Evolutionary conservation across 352 stramenopile genomes (phyloP).

Genomic region (Pythium oligandrum): DNA sequence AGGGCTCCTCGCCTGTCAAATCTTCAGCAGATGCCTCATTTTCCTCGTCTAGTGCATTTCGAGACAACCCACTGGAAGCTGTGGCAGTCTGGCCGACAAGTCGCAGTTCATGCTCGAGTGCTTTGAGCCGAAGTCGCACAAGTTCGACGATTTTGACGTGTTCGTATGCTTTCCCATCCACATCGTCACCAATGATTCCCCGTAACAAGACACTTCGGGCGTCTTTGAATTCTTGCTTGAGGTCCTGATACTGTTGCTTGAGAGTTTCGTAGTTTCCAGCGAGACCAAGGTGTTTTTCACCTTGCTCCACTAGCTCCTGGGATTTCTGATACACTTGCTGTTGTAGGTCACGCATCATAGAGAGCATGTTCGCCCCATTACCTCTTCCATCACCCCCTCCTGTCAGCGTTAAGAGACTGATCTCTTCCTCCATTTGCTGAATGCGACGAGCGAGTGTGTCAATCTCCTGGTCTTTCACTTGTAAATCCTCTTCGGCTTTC

Average conservation of each 20-base stretch:
- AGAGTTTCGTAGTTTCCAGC: conserved; percentile 36
- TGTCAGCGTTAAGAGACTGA: conserved; percentile 38
- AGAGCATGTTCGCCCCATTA: conserved; percentile 11
- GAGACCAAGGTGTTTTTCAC: conserved; percentile 59
- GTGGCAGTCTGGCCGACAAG: conserved; percentile 27
- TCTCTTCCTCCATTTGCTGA: conserved; percentile 42
- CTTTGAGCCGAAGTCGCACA: conserved; percentile 63
- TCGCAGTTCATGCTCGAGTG: conserved; percentile 47
- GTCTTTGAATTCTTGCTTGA: conserved; percentile 47
- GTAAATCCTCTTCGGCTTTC: conserved; percentile 27
- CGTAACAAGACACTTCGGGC: conserved; percentile 46
- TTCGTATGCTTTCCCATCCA: conserved; percentile 58
- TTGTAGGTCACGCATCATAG: conserved; percentile 45
- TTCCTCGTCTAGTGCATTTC: neutral
- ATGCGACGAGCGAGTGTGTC: conserved; percentile 28
- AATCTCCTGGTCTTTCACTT: conserved; percentile 31
- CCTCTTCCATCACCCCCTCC: conserved; percentile 11
- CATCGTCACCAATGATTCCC: conserved; percentile 40
- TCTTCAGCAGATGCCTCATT: neutral
- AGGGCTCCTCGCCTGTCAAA: neutral
- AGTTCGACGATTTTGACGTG: conserved; percentile 70
- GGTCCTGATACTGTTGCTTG: conserved; percentile 32
- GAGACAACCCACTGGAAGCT: neutral
- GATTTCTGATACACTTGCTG: conserved; percentile 71
- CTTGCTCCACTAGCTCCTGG: conserved; percentile 66